Conservation (phyloP, 164 flowering plant species). For the Vitis rupestris region DNA sequence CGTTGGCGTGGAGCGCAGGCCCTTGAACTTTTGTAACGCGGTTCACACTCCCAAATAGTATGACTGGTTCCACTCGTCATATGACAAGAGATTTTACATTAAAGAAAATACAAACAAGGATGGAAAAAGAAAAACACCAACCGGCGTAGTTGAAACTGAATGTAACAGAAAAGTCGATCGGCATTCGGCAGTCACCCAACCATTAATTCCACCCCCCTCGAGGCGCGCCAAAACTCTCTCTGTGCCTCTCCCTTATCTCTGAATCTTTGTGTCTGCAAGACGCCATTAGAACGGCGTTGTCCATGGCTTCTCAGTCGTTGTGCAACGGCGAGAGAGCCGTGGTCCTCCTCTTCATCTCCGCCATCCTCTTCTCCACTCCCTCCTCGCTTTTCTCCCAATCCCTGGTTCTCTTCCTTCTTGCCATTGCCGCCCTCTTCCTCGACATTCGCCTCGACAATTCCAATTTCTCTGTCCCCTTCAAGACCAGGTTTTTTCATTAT, state of each 20-base stretch:
- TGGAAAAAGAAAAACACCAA: no score
- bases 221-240: background rate
- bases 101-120: no score
- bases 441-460: slow-evolving; percentile 58
- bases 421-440: slow-evolving; percentile 47
- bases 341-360: slow-evolving; percentile 48
- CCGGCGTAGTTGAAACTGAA: no score
- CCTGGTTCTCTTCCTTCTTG: slow-evolving; percentile 50
- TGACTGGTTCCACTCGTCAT: no score
- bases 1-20: no score
- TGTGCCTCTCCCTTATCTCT: background rate
- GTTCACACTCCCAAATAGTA: no score
- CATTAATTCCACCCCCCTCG: no score
- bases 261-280: background rate
- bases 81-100: no score
- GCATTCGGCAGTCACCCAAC: no score
- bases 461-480: slow-evolving; percentile 28
- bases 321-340: slow-evolving; percentile 81
- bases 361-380: slow-evolving; percentile 47
- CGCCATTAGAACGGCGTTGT: background rate
- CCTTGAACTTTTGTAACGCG: no score
- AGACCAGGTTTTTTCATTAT: slow-evolving; percentile 43
- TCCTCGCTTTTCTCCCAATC: slow-evolving; percentile 46
- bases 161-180: no score
- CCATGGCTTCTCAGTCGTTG: slow-evolving; percentile 22